These are phyloP conservation scores for Fusarium luffae DNA, from an alignment of 2,329 filamentous ascomycete species.

Conservation along the genomic window DNA sequence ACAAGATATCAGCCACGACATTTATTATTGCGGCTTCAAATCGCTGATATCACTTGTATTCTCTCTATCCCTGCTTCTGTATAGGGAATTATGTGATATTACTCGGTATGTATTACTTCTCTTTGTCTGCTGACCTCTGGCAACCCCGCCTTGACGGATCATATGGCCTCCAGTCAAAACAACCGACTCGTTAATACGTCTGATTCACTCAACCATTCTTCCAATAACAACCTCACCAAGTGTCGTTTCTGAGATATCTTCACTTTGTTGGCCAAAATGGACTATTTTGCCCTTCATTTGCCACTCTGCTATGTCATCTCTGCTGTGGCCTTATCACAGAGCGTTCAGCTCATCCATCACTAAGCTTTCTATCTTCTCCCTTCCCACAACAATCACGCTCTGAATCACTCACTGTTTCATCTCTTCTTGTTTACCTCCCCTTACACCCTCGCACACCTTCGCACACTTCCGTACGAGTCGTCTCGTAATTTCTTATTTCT, in stretches of 20 bases:
- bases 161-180: constrained; percentile 4
- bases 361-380: neutral
- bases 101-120: constrained; percentile 10
- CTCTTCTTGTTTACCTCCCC: too few species aligned
- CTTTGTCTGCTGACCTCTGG: constrained; percentile 29
- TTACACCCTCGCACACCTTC: neutral
- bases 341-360: neutral
- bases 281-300: neutral
- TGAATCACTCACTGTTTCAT: constrained; percentile 2
- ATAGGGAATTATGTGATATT: neutral
- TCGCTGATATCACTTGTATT: neutral
- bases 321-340: neutral
- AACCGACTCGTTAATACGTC: neutral
- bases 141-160: constrained; percentile 32
- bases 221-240: neutral
- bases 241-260: neutral
- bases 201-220: neutral
- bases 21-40: neutral
- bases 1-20: neutral
- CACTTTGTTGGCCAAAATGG: neutral
- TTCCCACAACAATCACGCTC: neutral
- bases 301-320: neutral
- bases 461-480: neutral
- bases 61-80: neutral
- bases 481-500: neutral